phyloP scores from a whole-genome alignment of 352 stramenopile species.

The Globisporangium uncinulatum region DNA sequence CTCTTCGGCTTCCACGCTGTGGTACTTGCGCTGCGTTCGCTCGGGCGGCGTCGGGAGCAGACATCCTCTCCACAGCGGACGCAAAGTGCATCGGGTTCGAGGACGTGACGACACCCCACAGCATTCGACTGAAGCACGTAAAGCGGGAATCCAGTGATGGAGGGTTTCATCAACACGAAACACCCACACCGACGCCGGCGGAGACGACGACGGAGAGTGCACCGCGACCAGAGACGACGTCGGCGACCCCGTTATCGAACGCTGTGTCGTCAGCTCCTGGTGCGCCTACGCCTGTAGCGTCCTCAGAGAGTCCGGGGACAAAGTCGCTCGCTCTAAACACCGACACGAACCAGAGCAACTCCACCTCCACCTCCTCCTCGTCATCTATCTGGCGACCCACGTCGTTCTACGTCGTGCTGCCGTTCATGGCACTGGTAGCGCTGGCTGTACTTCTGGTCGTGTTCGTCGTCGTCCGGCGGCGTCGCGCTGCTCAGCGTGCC shows the following conservation, averaged over 20 bases:
- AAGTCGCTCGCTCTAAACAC: conserved; percentile 1
- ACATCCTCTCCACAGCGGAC: conserved; percentile 2
- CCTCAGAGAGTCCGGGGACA: background rate
- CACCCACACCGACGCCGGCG: background rate
- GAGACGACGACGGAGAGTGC: background rate
- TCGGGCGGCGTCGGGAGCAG: background rate
- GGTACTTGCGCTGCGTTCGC: conserved; percentile 49
- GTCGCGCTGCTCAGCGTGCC: background rate
- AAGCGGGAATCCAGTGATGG: background rate
- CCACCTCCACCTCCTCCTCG: background rate
- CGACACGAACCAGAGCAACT: background rate
- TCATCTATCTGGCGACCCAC: background rate
- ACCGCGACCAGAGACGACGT: background rate
- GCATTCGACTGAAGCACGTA: conserved; percentile 7
- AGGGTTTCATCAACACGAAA: background rate
- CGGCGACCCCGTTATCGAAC: background rate
- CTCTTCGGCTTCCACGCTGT: conserved; percentile 41
- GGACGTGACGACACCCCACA: conserved; percentile 22
- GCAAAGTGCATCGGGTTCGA: conserved; percentile 23
- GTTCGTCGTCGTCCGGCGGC: conserved; percentile 8
- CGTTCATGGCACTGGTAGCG: conserved; percentile 7
- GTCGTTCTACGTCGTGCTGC: conserved; percentile 16
- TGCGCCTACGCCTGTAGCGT: background rate
- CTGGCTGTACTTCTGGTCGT: conserved; percentile 6
- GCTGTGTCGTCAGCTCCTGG: background rate